These are phyloP conservation scores for Saitozyma sp. DNA, from an alignment of 768 basidiomycete species.

Conservation along the genomic window DNA sequence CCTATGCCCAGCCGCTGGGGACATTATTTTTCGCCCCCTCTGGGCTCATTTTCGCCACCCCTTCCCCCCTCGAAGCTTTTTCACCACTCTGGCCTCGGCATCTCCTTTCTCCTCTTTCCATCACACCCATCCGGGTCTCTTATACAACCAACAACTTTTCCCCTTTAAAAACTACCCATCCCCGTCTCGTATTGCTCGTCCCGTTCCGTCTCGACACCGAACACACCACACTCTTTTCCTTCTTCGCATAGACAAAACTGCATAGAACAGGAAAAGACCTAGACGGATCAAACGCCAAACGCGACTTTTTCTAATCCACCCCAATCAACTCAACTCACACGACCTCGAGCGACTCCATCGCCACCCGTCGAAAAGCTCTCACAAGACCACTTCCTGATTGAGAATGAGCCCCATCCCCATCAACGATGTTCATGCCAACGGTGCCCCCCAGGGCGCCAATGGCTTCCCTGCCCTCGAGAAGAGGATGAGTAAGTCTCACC, in stretches of 20 bases:
- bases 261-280: neutral
- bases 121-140: slow-evolving; percentile 2
- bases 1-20: neutral
- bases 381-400: too few species aligned
- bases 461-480: slow-evolving; percentile 44
- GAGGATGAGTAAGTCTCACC: slow-evolving; percentile 44
- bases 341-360: slow-evolving; percentile 38
- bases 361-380: neutral
- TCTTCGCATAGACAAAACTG: slow-evolving; percentile 3
- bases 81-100: neutral
- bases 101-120: slow-evolving; percentile 11
- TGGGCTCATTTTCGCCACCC: too few species aligned
- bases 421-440: slow-evolving; percentile 18
- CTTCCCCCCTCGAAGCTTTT: neutral
- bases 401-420: too few species aligned
- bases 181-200: slow-evolving; percentile 1
- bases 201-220: neutral
- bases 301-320: neutral
- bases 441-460: slow-evolving; percentile 21
- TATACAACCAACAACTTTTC: neutral
- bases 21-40: slow-evolving; percentile 2
- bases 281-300: neutral
- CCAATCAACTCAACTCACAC: slow-evolving; percentile 2
- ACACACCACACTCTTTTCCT: slow-evolving; percentile 5
- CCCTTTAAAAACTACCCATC: neutral